These are phyloP conservation scores for Blumeria hordei DNA, from an alignment of 2,329 filamentous ascomycete species.

Conservation along the genomic window DNA sequence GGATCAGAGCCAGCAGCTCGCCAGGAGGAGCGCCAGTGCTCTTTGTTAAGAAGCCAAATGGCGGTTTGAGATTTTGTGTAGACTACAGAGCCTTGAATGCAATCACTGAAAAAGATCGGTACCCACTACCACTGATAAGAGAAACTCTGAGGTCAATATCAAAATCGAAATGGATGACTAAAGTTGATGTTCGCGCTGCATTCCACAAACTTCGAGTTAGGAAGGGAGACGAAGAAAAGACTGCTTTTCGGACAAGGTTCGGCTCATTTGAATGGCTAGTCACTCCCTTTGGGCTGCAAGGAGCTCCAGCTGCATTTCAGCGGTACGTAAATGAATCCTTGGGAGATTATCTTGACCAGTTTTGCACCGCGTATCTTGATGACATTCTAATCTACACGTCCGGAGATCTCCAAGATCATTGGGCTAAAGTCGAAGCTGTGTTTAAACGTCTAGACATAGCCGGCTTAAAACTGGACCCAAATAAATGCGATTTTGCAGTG, in stretches of 20 bases:
- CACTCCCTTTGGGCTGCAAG: not conserved
- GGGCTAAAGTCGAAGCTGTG: not conserved
- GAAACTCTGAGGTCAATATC: not conserved
- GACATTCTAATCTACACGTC: not conserved
- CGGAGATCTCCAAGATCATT: not conserved
- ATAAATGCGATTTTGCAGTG: not conserved
- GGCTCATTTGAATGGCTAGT: not conserved
- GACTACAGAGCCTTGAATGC: not conserved
- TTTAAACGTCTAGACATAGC: not conserved
- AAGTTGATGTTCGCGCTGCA: not conserved
- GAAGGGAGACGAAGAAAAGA: not conserved
- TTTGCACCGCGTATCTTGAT: constrained; percentile 1
- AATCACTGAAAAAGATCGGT: not conserved
- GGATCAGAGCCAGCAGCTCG: too few species aligned
- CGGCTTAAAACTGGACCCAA: not conserved
- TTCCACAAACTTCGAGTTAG: not conserved
- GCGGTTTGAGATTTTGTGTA: not conserved
- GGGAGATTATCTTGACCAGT: not conserved
- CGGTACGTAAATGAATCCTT: not conserved
- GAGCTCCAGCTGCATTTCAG: not conserved
- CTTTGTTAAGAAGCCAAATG: too few species aligned
- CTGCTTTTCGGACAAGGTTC: not conserved
- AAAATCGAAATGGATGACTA: not conserved
- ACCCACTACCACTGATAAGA: not conserved
- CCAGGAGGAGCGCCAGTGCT: too few species aligned